These are phyloP conservation scores for Tetrahymena elliotti DNA, from an alignment of 73 alveolate genomes.

Conservation along the genomic window DNA sequence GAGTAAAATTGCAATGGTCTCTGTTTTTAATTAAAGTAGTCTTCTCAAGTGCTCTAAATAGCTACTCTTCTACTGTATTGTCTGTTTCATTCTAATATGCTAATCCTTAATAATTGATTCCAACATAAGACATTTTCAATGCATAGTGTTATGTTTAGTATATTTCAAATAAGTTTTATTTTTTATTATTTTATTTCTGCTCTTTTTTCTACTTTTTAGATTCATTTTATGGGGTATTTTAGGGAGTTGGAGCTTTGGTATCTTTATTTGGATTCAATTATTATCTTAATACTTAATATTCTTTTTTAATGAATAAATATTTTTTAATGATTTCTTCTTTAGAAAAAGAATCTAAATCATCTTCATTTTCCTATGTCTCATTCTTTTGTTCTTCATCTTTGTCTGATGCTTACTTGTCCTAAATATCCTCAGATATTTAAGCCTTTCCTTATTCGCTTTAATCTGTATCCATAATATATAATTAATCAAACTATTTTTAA, in stretches of 20 bases:
- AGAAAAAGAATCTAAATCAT: not conserved
- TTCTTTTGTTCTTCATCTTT: not conserved
- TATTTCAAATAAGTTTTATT: not conserved
- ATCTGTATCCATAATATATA: not conserved
- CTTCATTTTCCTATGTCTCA: not conserved
- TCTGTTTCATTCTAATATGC: constrained; percentile 12
- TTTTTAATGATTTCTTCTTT: not conserved
- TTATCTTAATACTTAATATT: not conserved
- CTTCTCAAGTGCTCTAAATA: constrained; percentile 12
- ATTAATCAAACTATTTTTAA: not conserved
- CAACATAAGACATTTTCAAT: constrained; percentile 9
- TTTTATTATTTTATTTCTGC: not conserved
- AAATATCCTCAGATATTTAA: not conserved
- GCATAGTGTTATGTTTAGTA: not conserved
- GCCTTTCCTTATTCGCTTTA: not conserved
- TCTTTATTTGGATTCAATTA: not conserved
- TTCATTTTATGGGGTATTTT: not conserved
- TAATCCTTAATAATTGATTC: constrained; percentile 37
- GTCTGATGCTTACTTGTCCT: not conserved
- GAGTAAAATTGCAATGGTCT: constrained; percentile 48
- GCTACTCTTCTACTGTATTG: constrained; percentile 17
- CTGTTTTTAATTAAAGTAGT: constrained; percentile 29
- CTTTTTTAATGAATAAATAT: not conserved
- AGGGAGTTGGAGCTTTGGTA: not conserved
- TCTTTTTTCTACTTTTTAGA: not conserved